Evolutionary conservation across 2,329 filamentous ascomycete genomes (phyloP).

Genomic region (Botrytis tulipae): DNA sequence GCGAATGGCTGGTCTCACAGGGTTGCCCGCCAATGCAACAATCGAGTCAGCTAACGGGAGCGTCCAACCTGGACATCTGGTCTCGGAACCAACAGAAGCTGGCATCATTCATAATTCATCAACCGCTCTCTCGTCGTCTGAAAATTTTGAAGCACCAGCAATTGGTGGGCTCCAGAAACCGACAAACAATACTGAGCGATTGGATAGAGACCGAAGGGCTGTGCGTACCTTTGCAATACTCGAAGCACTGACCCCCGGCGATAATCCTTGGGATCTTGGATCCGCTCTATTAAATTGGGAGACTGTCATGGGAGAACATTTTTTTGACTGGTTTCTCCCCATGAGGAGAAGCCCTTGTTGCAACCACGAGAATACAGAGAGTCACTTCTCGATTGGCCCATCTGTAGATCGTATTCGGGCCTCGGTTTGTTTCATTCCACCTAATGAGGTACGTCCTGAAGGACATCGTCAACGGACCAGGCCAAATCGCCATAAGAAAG

Average conservation of each 20-base stretch:
- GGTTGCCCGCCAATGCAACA: background rate
- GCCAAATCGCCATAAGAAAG: background rate
- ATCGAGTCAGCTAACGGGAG: background rate
- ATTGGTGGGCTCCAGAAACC: background rate
- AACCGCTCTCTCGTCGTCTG: background rate
- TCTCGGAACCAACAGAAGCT: background rate
- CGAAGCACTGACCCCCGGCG: conserved; percentile 60
- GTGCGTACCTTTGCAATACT: conserved; percentile 76
- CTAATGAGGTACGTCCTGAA: conserved; percentile 9
- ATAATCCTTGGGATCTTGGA: conserved; percentile 85
- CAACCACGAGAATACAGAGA: conserved; percentile 61
- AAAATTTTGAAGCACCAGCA: background rate
- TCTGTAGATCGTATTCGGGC: conserved; percentile 55
- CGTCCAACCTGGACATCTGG: background rate
- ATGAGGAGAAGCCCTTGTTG: conserved; percentile 71
- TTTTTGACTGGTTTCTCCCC: conserved; percentile 79
- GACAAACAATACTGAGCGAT: background rate
- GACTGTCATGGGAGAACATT: conserved; percentile 71
- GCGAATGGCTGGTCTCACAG: conserved; percentile 5
- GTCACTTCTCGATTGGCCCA: conserved; percentile 67
- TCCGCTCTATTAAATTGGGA: conserved; percentile 65
- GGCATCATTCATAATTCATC: background rate
- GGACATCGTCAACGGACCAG: background rate
- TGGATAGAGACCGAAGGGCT: conserved; percentile 40
- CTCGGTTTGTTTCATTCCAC: conserved; percentile 24